These are phyloP conservation scores for Ottelia alismoides DNA, from an alignment of 106 monocot species.

Conservation along the genomic window DNA sequence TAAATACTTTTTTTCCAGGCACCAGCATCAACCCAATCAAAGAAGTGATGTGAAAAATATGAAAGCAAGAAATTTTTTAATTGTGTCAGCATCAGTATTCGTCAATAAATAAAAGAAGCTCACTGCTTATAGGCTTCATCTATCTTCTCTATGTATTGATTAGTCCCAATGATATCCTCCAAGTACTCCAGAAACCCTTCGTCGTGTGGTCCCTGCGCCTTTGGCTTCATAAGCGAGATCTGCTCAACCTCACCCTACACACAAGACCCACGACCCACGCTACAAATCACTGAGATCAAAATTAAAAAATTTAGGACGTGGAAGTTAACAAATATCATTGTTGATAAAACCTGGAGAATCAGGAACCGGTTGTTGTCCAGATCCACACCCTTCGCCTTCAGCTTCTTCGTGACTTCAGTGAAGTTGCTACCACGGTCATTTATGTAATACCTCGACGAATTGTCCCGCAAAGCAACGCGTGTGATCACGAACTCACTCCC, in stretches of 20 bases:
- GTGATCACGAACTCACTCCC: constrained; percentile 81
- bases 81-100: no score
- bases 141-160: constrained; percentile 86
- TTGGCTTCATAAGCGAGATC: constrained; percentile 98
- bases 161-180: constrained; percentile 95
- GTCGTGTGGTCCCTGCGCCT: constrained; percentile 89
- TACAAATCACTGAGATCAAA: no score
- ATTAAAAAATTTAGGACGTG: neutral
- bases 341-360: constrained; percentile 60
- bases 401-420: constrained; percentile 91
- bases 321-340: neutral
- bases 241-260: constrained; percentile 96
- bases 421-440: constrained; percentile 88
- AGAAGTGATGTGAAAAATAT: neutral
- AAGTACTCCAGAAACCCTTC: constrained; percentile 97
- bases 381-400: constrained; percentile 95
- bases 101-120: constrained; percentile 22
- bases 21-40: neutral
- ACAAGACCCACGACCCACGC: constrained; percentile 1
- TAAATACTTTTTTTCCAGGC: neutral
- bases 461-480: constrained; percentile 88
- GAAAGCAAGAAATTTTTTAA: no score
- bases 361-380: constrained; percentile 95
- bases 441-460: constrained; percentile 94
- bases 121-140: constrained; percentile 86